Conservation (phyloP, 441 rosid species). For the Euphorbia schlechtendalii region DNA sequence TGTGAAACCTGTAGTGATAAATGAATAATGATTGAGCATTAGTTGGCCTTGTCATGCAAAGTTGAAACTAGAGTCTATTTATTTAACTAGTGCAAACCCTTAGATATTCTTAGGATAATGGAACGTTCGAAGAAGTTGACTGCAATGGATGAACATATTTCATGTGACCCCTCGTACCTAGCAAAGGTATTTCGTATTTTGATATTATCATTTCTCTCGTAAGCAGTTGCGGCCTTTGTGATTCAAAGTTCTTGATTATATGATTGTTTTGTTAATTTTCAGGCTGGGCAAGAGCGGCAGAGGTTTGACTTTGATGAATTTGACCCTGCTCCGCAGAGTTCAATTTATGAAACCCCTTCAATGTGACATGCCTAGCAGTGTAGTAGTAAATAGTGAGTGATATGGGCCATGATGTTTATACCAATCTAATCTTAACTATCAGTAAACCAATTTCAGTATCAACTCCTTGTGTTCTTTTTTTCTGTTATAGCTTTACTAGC, state of each 20-base stretch:
- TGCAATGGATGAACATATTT: slow-evolving; percentile 65
- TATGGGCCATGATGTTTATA: slow-evolving; percentile 6
- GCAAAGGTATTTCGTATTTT: slow-evolving; percentile 43
- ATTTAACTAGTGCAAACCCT: too few relatives aligned
- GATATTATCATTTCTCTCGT: background rate
- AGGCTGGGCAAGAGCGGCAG: slow-evolving; percentile 89
- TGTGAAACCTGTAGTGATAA: too few relatives aligned
- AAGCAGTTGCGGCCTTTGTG: background rate
- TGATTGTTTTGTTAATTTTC: slow-evolving; percentile 9
- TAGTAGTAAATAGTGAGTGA: slow-evolving; percentile 12
- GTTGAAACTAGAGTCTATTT: too few relatives aligned
- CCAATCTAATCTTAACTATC: background rate
- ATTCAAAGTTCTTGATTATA: slow-evolving; percentile 18
- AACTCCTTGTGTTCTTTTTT: background rate
- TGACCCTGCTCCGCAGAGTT: slow-evolving; percentile 83
- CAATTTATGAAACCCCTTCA: slow-evolving; percentile 58
- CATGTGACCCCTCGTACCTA: slow-evolving; percentile 74
- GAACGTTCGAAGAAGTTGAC: slow-evolving; percentile 74
- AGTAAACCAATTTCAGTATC: background rate
- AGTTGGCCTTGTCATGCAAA: background rate
- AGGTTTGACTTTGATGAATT: slow-evolving; percentile 87
- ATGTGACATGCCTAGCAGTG: too few relatives aligned
- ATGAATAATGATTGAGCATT: too few relatives aligned
- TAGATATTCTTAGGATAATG: slow-evolving; percentile 55
- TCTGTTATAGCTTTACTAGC: background rate